Base-by-base conservation (phyloP, 1,284 basidiomycete genomes). In the Cutaneotrichosporon curvatum region DNA sequence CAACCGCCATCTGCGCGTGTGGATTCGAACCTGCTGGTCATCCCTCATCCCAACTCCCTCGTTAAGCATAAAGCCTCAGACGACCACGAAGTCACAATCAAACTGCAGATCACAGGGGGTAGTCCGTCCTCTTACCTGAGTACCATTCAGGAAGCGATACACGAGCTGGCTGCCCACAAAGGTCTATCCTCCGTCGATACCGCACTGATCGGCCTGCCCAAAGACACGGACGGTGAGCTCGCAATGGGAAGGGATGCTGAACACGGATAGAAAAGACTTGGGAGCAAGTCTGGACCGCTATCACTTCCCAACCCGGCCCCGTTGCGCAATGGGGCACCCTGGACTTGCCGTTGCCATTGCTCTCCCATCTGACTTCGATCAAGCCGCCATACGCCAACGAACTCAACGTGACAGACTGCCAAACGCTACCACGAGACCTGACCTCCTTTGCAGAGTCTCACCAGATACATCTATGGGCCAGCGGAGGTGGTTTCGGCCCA, bases 401-500 rank as follows among this genome's bases (percentile, higher is more conserved):
- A 37, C 44, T 72, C 35, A 65, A 70, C 46, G 69, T 68, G 18
- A 64, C 67, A 11, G 70, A 72, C 52, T 71, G 69, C 51, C 64
- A 67, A 52, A 60, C 59, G 41, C 42, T 72, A 25, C 66, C 69
- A 1, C 50, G 58, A 20, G 66, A 67, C 14, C 65, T 65, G 40
- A 56, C 60, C 11, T 45, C 39, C 3, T 72, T 59, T 39, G 70
- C 70, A 0, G 59, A 48, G 40, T 51, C 55, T 30, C 50, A 58
- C 14, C 60, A 58, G 8, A 60, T 72, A 6, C 56, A 67, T 39
- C 50, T 72, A 1, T 72, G 70, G 70, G 69, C 70, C 3, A 67
- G 69, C 9, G 68, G 68, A 1, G 64, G 65, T 12, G 25, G 25
- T 7, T 28, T 28, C 25, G 25, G 25, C 7, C 8, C 25, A 28